These are phyloP conservation scores for button mushroom (Agaricus bisporus) DNA, from an alignment of 768 basidiomycete species.

Conservation along the genomic window DNA sequence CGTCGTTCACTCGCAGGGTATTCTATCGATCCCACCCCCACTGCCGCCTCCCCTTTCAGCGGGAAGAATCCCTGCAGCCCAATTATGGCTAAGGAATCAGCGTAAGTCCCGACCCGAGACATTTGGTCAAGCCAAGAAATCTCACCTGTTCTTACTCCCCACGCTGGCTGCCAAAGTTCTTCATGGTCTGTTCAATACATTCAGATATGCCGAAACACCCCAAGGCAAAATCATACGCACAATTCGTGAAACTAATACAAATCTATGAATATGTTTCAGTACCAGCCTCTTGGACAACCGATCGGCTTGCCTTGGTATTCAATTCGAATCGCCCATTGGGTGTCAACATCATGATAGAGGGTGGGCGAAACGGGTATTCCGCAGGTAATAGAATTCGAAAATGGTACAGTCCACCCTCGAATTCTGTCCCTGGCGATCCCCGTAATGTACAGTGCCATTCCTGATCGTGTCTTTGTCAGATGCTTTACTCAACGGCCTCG, in stretches of 20 bases:
- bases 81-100: slow-evolving; percentile 56
- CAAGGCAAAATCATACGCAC: slow-evolving; percentile 35
- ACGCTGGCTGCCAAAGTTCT: slow-evolving; percentile 96
- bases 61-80: slow-evolving; percentile 89
- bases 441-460: slow-evolving; percentile 98
- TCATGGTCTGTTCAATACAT: slow-evolving; percentile 63
- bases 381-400: slow-evolving; percentile 86
- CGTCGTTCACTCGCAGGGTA: slow-evolving; percentile 70
- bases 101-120: neutral
- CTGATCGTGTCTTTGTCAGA: slow-evolving; percentile 20
- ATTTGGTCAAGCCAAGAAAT: neutral
- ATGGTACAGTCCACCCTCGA: slow-evolving; percentile 94
- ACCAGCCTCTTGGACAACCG: neutral
- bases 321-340: slow-evolving; percentile 97
- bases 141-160: slow-evolving; percentile 93
- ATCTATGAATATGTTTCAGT: slow-evolving; percentile 41
- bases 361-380: slow-evolving; percentile 95
- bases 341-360: slow-evolving; percentile 92
- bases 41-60: slow-evolving; percentile 79
- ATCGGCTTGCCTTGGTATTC: slow-evolving; percentile 75
- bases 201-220: neutral
- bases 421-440: slow-evolving; percentile 84
- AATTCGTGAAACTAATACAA: slow-evolving; percentile 89
- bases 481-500: slow-evolving; percentile 2
- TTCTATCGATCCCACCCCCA: slow-evolving; percentile 85